These are phyloP conservation scores for Colletotrichum endophyticum DNA, from an alignment of 2,329 filamentous ascomycete species.

Conservation along the genomic window DNA sequence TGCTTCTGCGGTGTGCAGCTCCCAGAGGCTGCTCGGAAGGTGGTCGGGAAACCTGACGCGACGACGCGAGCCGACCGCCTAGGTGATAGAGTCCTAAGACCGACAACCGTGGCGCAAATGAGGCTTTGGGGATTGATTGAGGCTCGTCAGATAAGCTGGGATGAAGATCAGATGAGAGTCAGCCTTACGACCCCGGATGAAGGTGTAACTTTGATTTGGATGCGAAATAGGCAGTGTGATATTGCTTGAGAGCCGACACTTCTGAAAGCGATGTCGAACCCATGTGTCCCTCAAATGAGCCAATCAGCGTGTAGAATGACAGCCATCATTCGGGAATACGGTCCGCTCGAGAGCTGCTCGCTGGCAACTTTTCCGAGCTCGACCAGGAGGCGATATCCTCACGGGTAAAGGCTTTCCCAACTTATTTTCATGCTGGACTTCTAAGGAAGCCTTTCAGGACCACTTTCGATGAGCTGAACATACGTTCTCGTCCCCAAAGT, in stretches of 20 bases:
- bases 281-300: background rate
- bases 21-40: background rate
- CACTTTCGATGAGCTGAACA: background rate
- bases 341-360: background rate
- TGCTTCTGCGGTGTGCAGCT: background rate
- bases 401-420: background rate
- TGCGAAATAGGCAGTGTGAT: background rate
- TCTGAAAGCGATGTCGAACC: background rate
- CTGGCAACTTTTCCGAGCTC: background rate
- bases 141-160: background rate
- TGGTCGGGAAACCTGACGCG: background rate
- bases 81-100: background rate
- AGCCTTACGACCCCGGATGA: background rate
- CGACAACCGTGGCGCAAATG: background rate
- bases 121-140: background rate
- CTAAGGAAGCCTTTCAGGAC: background rate
- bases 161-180: background rate
- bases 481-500: background rate
- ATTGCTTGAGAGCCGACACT: background rate
- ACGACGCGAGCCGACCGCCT: background rate
- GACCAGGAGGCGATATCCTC: background rate
- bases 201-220: background rate
- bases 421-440: background rate
- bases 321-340: background rate
- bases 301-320: background rate